Conservation (phyloP, 106 monocot genomes). For the Dendrobium catenatum region DNA sequence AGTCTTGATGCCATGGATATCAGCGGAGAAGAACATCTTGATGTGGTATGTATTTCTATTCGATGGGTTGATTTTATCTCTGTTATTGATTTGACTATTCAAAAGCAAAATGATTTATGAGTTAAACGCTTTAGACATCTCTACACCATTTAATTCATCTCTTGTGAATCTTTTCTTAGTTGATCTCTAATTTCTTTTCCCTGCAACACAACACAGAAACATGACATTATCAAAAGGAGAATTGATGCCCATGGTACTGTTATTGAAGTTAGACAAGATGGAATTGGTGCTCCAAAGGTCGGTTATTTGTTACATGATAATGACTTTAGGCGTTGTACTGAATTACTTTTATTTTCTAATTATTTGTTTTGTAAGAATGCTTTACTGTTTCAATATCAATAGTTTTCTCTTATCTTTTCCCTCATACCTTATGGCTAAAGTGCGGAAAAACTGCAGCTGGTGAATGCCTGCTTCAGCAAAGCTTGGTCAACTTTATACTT, state of each 20-base stretch:
- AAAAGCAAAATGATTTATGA: background rate
- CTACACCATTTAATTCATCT: background rate
- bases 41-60: slow-evolving; percentile 53
- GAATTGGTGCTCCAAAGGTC: slow-evolving; percentile 77
- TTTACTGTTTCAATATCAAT: background rate
- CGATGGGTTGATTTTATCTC: background rate
- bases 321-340: background rate
- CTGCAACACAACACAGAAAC: slow-evolving; percentile 38
- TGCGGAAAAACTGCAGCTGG: background rate
- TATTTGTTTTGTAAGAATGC: background rate
- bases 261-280: slow-evolving; percentile 87
- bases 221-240: slow-evolving; percentile 86
- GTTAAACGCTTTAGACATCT: background rate
- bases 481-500: no score
- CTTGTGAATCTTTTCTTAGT: background rate
- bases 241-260: slow-evolving; percentile 79
- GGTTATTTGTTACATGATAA: slow-evolving; percentile 6
- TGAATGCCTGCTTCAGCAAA: background rate
- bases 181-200: background rate
- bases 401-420: background rate
- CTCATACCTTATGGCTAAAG: background rate
- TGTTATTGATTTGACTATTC: background rate
- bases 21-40: slow-evolving; percentile 89
- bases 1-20: slow-evolving; percentile 97
- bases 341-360: background rate